Evolutionary conservation across 148 eudicot species (phyloP).

Genomic region (Silene uniflora): DNA sequence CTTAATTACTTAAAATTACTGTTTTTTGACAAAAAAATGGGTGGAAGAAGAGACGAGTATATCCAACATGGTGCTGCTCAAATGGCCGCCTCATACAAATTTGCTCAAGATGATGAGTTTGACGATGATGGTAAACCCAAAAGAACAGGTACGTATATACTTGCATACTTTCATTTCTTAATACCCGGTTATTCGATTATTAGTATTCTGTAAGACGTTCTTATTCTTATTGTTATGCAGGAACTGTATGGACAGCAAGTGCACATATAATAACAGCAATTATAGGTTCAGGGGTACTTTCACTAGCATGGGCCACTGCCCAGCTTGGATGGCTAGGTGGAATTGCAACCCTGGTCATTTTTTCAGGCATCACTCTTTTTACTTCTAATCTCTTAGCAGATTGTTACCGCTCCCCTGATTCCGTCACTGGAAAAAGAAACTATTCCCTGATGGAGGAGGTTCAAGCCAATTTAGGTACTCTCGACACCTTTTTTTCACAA

Average conservation of each 20-base stretch:
- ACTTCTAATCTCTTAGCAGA: constrained; percentile 55
- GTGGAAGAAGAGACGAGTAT: constrained; percentile 20
- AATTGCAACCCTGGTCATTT: constrained; percentile 35
- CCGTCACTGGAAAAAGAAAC: constrained; percentile 51
- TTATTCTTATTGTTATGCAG: constrained; percentile 20
- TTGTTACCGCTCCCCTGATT: constrained; percentile 48
- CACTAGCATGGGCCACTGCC: constrained; percentile 64
- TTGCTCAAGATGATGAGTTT: constrained; percentile 16
- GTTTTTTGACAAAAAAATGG: constrained; percentile 8
- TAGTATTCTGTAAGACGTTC: too few relatives aligned
- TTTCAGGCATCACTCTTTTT: constrained; percentile 45
- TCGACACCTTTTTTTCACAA: not conserved
- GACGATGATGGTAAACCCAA: constrained; percentile 52
- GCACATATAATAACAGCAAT: constrained; percentile 68
- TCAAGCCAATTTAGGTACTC: constrained; percentile 43
- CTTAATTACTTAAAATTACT: too few relatives aligned
- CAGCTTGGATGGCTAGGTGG: constrained; percentile 76
- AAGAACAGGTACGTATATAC: constrained; percentile 32
- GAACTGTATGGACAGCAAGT: constrained; percentile 56
- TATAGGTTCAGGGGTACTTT: constrained; percentile 69
- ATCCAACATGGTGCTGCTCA: not conserved
- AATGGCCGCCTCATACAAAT: constrained; percentile 14
- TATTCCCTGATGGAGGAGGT: constrained; percentile 53
- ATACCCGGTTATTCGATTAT: too few relatives aligned
- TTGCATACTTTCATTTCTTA: too few relatives aligned